A percentile compares a stretch with the other conserved stretches of the same genome.
phyloP scores from a whole-genome alignment of 2,329 filamentous ascomycete species.

The Dothiorella sarmentorum region DNA sequence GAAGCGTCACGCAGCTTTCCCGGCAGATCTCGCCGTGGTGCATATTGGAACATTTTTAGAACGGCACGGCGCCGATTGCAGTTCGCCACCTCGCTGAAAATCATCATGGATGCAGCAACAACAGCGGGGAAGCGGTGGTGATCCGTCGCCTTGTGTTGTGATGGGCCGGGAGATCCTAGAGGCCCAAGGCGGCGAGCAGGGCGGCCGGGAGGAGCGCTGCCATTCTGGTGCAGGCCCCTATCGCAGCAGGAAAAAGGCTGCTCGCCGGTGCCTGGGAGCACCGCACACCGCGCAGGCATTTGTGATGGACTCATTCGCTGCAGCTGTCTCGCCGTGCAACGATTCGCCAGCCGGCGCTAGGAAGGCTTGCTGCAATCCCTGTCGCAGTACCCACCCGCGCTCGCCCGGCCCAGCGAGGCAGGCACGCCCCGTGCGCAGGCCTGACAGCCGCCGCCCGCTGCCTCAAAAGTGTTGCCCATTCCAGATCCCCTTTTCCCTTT shows the following conservation, averaged over 20 bases:
- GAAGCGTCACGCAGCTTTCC: constrained; percentile 7
- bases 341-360: constrained; percentile 13
- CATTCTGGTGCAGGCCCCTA: constrained; percentile 5
- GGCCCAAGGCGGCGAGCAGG: not conserved
- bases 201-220: not conserved
- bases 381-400: constrained; percentile 10
- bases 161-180: not conserved
- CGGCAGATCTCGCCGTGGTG: constrained; percentile 9
- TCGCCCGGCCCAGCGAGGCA: constrained; percentile 14
- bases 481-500: constrained; percentile 19
- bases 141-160: not conserved
- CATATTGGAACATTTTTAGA: constrained; percentile 14
- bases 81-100: constrained; percentile 15
- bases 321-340: constrained; percentile 3
- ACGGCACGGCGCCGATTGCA: constrained; percentile 13
- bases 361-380: constrained; percentile 14
- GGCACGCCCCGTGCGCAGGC: constrained; percentile 18
- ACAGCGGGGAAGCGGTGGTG: constrained; percentile 14
- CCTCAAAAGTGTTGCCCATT: constrained; percentile 19
- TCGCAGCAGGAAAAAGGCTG: constrained; percentile 7
- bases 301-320: constrained; percentile 13
- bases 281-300: constrained; percentile 8
- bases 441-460: constrained; percentile 18
- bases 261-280: constrained; percentile 8
- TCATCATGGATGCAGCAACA: constrained; percentile 1